Percentiles rank a stretch among this genome's conserved stretches.
phyloP scores from a whole-genome alignment of 345 rosid genomes.

The Bruguiera sexangula region DNA sequence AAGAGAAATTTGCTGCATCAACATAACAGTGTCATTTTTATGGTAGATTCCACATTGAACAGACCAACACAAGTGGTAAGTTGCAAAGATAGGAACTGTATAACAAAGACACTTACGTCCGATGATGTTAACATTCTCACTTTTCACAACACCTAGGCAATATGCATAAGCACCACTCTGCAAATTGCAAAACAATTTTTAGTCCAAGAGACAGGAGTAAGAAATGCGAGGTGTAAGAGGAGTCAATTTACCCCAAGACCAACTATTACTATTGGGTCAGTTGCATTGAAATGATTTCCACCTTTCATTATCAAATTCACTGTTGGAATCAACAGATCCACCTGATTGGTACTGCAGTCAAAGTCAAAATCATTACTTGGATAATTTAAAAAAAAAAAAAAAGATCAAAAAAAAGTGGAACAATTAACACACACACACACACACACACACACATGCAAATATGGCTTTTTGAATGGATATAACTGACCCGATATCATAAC shows the following conservation, averaged over 20 bases:
- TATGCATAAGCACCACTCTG: slow-evolving; percentile 47
- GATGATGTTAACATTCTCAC: slow-evolving; percentile 63
- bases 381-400: background rate
- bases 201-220: slow-evolving; percentile 4
- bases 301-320: slow-evolving; percentile 79
- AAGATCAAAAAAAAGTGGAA: background rate
- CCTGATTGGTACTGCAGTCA: slow-evolving; percentile 16
- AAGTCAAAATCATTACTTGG: background rate
- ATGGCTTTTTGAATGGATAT: background rate
- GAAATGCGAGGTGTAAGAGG: background rate
- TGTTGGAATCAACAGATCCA: slow-evolving; percentile 23
- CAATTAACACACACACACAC: no score
- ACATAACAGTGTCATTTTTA: no score
- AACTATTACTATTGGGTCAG: slow-evolving; percentile 44
- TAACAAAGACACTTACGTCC: slow-evolving; percentile 67
- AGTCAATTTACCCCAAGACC: slow-evolving; percentile 35
- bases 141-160: slow-evolving; percentile 71
- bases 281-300: slow-evolving; percentile 48
- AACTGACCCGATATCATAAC: slow-evolving; percentile 65
- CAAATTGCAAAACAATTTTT: slow-evolving; percentile 17
- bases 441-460: no score
- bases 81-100: background rate
- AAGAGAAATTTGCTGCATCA: no score
- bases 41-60: background rate
- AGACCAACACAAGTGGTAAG: background rate